Conservation (phyloP, 257 asterid species). For the Solanum dulcamara region DNA sequence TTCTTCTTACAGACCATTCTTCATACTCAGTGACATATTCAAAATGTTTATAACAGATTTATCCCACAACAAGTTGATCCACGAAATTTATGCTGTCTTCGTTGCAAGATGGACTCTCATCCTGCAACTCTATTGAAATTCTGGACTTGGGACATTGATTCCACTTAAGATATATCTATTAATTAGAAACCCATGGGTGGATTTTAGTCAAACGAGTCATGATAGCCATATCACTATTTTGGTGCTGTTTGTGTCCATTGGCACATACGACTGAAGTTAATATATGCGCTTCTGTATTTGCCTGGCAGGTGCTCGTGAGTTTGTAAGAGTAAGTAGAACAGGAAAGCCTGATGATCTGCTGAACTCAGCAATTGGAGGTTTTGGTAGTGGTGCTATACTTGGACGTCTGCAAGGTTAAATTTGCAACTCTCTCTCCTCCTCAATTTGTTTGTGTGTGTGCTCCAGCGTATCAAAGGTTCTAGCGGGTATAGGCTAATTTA, state of each 20-base stretch:
- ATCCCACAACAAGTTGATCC: not conserved
- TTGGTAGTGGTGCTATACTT: slow-evolving; percentile 79
- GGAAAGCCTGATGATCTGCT: slow-evolving; percentile 79
- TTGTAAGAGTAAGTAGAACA: slow-evolving; percentile 61
- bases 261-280: not conserved
- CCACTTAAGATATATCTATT: not conserved
- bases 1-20: not conserved
- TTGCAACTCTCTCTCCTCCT: not conserved
- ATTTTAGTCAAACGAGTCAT: not conserved
- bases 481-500: not conserved
- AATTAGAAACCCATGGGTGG: not conserved
- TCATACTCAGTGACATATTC: not conserved
- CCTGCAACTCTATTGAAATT: not conserved
- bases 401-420: slow-evolving; percentile 87
- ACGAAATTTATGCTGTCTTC: not conserved
- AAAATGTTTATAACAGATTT: not conserved
- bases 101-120: not conserved
- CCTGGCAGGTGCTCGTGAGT: slow-evolving; percentile 74
- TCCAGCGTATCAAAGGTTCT: not conserved
- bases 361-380: slow-evolving; percentile 81
- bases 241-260: not conserved
- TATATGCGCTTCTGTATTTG: not conserved
- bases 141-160: not conserved
- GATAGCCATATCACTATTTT: not conserved
- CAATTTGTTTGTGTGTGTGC: not conserved